Conservation (phyloP, 768 basidiomycete genomes). For the Agaricus blazei region DNA sequence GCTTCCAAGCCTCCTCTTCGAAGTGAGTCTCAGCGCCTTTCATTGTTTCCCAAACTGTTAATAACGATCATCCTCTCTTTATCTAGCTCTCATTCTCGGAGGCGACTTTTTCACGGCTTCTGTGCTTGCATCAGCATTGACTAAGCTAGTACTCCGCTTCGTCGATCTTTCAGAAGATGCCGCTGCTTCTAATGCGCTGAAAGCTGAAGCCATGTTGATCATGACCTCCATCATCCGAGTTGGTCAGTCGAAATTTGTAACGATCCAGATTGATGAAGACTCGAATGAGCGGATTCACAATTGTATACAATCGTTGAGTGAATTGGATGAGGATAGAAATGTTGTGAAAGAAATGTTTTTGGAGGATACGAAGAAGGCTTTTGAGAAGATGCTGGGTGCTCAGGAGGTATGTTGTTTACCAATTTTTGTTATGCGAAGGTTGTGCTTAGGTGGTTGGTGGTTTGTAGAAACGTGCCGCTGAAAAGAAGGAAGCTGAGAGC, state of each 20-base stretch:
- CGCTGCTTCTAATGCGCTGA: conserved; percentile 56
- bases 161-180: conserved; percentile 45
- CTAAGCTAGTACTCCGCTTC: conserved; percentile 86
- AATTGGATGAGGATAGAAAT: conserved; percentile 48
- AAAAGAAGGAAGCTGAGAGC: conserved; percentile 83
- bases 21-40: conserved; percentile 35
- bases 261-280: conserved; percentile 97
- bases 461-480: conserved; percentile 76
- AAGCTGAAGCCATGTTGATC: conserved; percentile 96
- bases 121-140: conserved; percentile 83
- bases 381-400: conserved; percentile 90
- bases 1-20: conserved; percentile 89
- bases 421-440: neutral
- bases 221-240: conserved; percentile 97
- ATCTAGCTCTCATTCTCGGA: conserved; percentile 74
- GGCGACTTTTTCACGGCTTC: conserved; percentile 98
- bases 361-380: conserved; percentile 86
- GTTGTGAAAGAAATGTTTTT: conserved; percentile 70
- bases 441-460: neutral
- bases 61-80: neutral
- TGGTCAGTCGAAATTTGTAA: conserved; percentile 93
- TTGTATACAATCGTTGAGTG: conserved; percentile 91
- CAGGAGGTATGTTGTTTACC: conserved; percentile 65
- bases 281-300: conserved; percentile 94
- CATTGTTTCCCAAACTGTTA: neutral